Evolutionary conservation across 331 rosid species (phyloP), one percentile per base, ranked within the genome.

Genomic region (Stylosanthes scabra): DNA sequence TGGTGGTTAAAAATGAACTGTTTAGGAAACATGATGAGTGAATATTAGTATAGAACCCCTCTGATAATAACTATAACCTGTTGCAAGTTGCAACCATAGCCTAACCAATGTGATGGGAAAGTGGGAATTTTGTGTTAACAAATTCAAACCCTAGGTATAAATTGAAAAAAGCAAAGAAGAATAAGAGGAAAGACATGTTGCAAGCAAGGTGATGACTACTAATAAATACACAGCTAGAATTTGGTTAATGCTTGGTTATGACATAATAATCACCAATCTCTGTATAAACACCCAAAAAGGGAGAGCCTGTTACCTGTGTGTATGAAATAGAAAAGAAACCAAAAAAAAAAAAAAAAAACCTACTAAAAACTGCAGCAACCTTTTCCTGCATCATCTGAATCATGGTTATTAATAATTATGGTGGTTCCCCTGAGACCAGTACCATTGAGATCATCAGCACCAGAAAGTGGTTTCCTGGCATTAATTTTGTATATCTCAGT

Each of bases 401-500:
- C 87, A 5, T 76, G 88, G 66, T 49, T 34, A 25, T 94, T 94
- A 78, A 93, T 90, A 78, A 86, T 28, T 51, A 93, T 91, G 39
- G 68, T 82, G 39, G 84, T 93, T 71, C 96, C 96, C 69, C 76
- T 91, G 14, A 89, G 83, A 42, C 83, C 86, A 3, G 93, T 29
- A 71, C 11, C 87, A 65, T 20, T 63, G 2, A 85, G 63, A 42
- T 84, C 86, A 5, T 65, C 97, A 67, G 67, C 74, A 0, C 85
- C 72, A 51, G 85, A 68, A 31, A 93, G 94, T 12, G 85, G 63
- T 74, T 86, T 93, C 87, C 84, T 91, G 69, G 90, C 83, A 64
- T 89, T 83, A 11, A 89, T 83, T 65, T 83, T 75, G 77, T 93
- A 93, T 60, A 89, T 91, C 86, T 91, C 91, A 9, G 82, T 82